Evolutionary conservation across 805 yeast species (phyloP).

Genomic region (Saccharomycopsis lassenensis): DNA sequence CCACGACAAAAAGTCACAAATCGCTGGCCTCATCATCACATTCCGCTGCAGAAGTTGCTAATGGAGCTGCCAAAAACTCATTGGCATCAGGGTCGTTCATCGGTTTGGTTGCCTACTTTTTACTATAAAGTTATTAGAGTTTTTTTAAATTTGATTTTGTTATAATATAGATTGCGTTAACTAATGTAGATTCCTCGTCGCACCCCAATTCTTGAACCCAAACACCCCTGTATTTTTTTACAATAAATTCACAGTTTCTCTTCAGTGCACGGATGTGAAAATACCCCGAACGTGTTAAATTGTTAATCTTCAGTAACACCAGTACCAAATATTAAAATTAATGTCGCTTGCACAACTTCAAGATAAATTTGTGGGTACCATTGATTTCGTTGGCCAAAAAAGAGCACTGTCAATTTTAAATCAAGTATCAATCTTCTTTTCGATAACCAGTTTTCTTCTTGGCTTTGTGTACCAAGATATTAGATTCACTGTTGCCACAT

Average conservation of each 20-base stretch:
- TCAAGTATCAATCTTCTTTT: conserved; percentile 6
- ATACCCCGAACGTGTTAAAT: too few relatives aligned
- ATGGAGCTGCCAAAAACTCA: not conserved
- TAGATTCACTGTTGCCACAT: conserved; percentile 2
- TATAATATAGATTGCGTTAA: not conserved
- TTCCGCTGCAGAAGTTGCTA: not conserved
- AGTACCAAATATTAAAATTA: too few relatives aligned
- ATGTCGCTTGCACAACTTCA: conserved; percentile 5
- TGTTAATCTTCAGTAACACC: too few relatives aligned
- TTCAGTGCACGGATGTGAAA: too few relatives aligned
- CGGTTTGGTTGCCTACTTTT: not conserved
- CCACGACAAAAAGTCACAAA: too few relatives aligned
- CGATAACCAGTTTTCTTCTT: conserved; percentile 6
- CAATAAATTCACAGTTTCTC: too few relatives aligned
- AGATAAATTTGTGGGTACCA: conserved; percentile 13
- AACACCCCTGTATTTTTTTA: too few relatives aligned
- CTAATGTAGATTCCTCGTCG: too few relatives aligned
- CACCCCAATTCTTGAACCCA: too few relatives aligned
- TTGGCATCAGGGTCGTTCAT: not conserved
- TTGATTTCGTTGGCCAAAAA: conserved; percentile 15
- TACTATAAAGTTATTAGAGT: not conserved
- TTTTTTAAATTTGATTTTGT: not conserved
- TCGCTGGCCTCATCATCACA: not conserved
- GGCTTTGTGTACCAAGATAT: conserved; percentile 16
- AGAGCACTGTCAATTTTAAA: not conserved